Base-by-base conservation (phyloP, 441 rosid species). In the Populus hybrid region DNA sequence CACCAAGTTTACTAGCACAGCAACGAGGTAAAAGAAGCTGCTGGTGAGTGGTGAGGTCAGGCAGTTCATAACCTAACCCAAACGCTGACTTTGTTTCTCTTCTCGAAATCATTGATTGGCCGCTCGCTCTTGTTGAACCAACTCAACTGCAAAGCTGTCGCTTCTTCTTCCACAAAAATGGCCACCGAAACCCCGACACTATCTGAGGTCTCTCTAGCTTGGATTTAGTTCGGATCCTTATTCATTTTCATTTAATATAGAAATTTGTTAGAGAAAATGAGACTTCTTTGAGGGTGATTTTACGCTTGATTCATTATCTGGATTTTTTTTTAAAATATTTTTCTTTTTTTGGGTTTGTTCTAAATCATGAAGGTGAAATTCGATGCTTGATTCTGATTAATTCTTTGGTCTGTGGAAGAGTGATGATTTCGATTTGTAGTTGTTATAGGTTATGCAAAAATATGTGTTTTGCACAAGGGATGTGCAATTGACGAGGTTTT, bases 201-300 rank as follows among this genome's bases (percentile, higher is more conserved):
- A 24, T 83, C 90, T 7, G 95, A 93, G 94, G 99, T 95, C 21
- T 59, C 64, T 40, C 28, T 67, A 77, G 21, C 23, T 68, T 35
- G 6, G 6, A 5, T 54, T 54, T 54, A 54, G 6, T 30, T 54
- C 2, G 61, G 61, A 18, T 54, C 61, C n/a, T 54, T 54, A 16
- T 54, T 54, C 61, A 16, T 54, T 54, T 54, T 54, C n/a, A 18
- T 54, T 54, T 54, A 16, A 54, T 8, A 18, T 54, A 54, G 61
- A 54, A 54, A 54, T 5, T 54, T 54, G n/a, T 54, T 6, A 5
- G 8, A 16, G 61, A 54, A 18, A 54, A 54, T 54, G 61, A 30
- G 32, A 30, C 32, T 30, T 30, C 32, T 30, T 30, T 3, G 32
- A 18, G 61, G 61, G 18, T 54, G 3, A 6, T 18, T 54, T 54